Evolutionary conservation across 371 early-diverging fungal genomes (phyloP).

Genomic region (Mucor mucedo): DNA sequence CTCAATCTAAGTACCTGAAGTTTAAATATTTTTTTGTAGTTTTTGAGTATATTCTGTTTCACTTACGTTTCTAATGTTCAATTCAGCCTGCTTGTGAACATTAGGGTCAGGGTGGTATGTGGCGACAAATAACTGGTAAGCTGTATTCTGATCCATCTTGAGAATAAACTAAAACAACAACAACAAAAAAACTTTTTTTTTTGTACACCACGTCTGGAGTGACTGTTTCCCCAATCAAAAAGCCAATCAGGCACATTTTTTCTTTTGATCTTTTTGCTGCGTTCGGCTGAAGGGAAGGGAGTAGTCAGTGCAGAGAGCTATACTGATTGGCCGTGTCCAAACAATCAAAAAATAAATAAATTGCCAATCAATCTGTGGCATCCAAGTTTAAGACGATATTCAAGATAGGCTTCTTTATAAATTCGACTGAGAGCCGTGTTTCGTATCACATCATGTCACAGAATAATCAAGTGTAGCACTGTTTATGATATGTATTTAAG

Average conservation of each 20-base stretch:
- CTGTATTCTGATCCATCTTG: conserved; percentile 47
- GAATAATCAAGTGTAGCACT: too few relatives aligned
- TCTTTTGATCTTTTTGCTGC: too few relatives aligned
- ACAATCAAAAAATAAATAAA: too few relatives aligned
- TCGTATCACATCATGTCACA: too few relatives aligned
- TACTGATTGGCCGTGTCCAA: background rate
- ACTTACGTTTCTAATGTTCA: conserved; percentile 41
- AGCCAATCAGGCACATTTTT: background rate
- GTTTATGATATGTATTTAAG: too few relatives aligned
- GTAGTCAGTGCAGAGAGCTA: background rate
- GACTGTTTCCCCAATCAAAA: conserved; percentile 5
- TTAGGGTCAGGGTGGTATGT: conserved; percentile 74
- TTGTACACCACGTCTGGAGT: background rate
- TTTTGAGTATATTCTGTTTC: background rate
- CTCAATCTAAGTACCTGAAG: conserved; percentile 53
- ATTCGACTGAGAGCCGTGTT: too few relatives aligned
- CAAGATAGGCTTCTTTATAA: too few relatives aligned
- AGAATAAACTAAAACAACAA: background rate
- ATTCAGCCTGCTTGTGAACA: conserved; percentile 72
- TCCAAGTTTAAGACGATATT: too few relatives aligned
- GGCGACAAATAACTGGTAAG: conserved; percentile 68
- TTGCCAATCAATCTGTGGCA: too few relatives aligned
- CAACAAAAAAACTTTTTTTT: conserved; percentile 2
- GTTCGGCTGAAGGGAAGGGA: background rate
- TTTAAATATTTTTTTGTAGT: background rate